A percentile compares a stretch with the other conserved stretches of the same genome.
Evolutionary conservation across 1,139 yeast genomes (phyloP).

Genomic region (Candida buenavistaensis): DNA sequence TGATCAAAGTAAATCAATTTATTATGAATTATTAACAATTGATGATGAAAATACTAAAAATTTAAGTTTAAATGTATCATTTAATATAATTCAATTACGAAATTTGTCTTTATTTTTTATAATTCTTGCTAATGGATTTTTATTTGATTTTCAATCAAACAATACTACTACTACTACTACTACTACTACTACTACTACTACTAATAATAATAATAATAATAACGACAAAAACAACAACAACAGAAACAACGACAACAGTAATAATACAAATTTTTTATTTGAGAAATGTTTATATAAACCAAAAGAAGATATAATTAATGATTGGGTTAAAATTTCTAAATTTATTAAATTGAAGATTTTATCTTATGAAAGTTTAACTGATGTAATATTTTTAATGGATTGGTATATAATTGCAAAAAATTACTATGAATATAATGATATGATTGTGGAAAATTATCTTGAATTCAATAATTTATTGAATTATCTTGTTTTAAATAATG

Average conservation of each 20-base stretch:
- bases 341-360: slow-evolving; percentile 20
- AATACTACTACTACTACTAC: background rate
- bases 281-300: slow-evolving; percentile 14
- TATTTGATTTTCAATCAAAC: slow-evolving; percentile 16
- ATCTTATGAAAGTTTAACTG: slow-evolving; percentile 24
- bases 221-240: background rate
- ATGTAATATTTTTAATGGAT: slow-evolving; percentile 25
- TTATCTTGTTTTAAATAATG: slow-evolving; percentile 26
- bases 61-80: slow-evolving; percentile 11
- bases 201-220: too few relatives aligned
- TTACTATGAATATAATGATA: slow-evolving; percentile 23
- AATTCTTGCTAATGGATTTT: slow-evolving; percentile 25
- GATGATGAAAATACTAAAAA: slow-evolving; percentile 15
- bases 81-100: slow-evolving; percentile 16
- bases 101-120: slow-evolving; percentile 19
- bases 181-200: too few relatives aligned
- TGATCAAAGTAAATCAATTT: slow-evolving; percentile 10
- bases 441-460: slow-evolving; percentile 28
- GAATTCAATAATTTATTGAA: slow-evolving; percentile 33
- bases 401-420: slow-evolving; percentile 32
- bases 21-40: slow-evolving; percentile 12
- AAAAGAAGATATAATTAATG: slow-evolving; percentile 18
- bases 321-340: slow-evolving; percentile 28
- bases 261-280: slow-evolving; percentile 8
- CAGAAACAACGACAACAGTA: background rate